Evolutionary conservation across 1,284 basidiomycete species (phyloP), one percentile per base, ranked within the genome.

Genomic region (Ganoderma sp.): DNA sequence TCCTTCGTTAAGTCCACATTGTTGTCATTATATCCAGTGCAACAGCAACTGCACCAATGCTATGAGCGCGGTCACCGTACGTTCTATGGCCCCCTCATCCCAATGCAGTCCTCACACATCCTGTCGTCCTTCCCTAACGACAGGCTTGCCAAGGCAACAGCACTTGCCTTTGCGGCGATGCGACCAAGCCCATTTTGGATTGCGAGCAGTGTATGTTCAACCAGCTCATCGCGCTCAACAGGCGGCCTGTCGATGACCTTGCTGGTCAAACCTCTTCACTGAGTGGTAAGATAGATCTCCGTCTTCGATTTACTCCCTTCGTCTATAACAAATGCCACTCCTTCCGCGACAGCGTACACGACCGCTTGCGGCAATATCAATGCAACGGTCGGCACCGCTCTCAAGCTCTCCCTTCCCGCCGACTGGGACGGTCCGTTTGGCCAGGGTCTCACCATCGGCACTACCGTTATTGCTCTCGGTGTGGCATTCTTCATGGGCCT

Each of bases 151-250:
- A 65, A 14, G 69, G 69, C 17, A 78, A 85, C 70, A 76, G 83
- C 56, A 67, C 69, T 15, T 91, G 90, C 76, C 81, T 90, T 39
- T 92, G 90, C 81, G 72, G 65, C 19, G 66, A 76, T 19, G 73
- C 69, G 1, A 84, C 84, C 1, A 80, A 85, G 37, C 63, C 76
- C 0, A 78, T 92, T 65, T 77, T 80, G 0, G 63, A 70, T 28
- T 90, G 90, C 78, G 84, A 92, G 75, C 84, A 88, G 73, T 92
- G 91, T 81, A 84, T 89, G 82, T 88, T 90, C 75, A 77, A 78
- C 58, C 77, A 80, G 66, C 78, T 91, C 45, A 84, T 92, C 72
- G 73, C 75, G 8, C 78, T 78, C 43, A 88, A 90, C 76, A 76
- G 80, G 65, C 80, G 77, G 22, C 80, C 82, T 61, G 80, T 83